Conservation (phyloP, 208 protist species). For the Naegleria fowleri region DNA sequence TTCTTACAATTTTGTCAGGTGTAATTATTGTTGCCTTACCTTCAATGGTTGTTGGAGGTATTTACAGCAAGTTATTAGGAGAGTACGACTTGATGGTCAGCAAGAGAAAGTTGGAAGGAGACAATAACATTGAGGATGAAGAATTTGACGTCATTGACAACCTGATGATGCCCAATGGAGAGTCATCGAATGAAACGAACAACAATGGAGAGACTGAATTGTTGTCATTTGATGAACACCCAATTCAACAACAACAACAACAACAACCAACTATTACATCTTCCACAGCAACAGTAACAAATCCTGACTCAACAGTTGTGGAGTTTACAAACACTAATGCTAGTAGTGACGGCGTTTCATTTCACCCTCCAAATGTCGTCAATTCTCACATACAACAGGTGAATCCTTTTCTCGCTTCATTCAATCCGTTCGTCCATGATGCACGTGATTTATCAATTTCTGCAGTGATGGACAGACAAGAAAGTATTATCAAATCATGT, state of each 20-base stretch:
- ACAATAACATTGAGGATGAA: not conserved
- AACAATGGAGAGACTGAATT: not conserved
- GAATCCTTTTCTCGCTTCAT: no score
- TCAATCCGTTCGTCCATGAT: no score
- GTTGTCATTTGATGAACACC: not conserved
- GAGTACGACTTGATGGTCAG: not conserved
- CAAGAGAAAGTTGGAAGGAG: not conserved
- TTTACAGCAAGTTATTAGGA: not conserved
- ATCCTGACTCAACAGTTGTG: no score
- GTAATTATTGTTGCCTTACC: not conserved
- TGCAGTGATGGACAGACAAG: not conserved
- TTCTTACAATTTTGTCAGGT: not conserved
- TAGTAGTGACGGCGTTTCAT: no score
- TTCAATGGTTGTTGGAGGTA: not conserved
- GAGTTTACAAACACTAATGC: no score
- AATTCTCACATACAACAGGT: no score
- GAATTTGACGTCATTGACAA: slow-evolving; percentile 3
- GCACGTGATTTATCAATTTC: not conserved
- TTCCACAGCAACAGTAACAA: not conserved
- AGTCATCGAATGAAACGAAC: not conserved
- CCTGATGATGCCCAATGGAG: not conserved
- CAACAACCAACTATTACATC: not conserved
- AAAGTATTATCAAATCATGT: not conserved
- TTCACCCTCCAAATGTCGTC: no score
- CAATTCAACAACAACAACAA: not conserved